These are phyloP conservation scores for Coniochaeta ligniaria DNA, from an alignment of 2,329 filamentous ascomycete genomes.

Conservation along the genomic window DNA sequence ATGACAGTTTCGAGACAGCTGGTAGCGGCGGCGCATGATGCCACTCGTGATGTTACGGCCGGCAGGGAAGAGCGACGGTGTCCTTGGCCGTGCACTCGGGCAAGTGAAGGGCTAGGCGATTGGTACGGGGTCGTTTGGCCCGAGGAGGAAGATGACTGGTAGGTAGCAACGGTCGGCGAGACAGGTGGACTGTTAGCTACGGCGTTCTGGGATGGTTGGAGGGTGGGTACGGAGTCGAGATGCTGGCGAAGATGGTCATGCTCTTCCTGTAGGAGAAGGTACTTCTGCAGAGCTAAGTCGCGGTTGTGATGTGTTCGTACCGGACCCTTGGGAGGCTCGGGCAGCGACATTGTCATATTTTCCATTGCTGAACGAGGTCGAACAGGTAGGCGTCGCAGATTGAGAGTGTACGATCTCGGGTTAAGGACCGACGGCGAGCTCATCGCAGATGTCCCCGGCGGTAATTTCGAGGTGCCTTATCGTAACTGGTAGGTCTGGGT, in stretches of 20 bases:
- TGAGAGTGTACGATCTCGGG: background rate
- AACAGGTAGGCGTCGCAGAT: background rate
- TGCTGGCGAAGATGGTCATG: conserved; percentile 45
- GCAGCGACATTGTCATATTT: background rate
- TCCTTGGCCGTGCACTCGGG: background rate
- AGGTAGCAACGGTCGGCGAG: conserved; percentile 51
- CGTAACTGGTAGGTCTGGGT: background rate
- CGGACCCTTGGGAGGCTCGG: conserved; percentile 8
- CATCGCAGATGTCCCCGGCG: background rate
- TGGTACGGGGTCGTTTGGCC: conserved; percentile 37
- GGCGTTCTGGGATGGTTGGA: conserved; percentile 22
- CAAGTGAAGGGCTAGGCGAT: conserved; percentile 16
- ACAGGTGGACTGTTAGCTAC: conserved; percentile 45
- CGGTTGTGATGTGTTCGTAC: conserved; percentile 24
- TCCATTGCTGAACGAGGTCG: background rate
- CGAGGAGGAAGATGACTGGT: conserved; percentile 41
- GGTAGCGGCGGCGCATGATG: conserved; percentile 10
- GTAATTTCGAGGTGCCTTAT: background rate
- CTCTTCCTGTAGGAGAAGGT: conserved; percentile 45
- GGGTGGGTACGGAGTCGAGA: conserved; percentile 32
- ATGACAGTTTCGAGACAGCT: conserved; percentile 28
- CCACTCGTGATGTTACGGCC: background rate
- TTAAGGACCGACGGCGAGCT: background rate
- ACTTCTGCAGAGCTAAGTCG: conserved; percentile 45
- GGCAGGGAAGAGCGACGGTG: conserved; percentile 9